A percentile compares a stretch with the other conserved stretches of the same genome.
phyloP scores from a whole-genome alignment of 2,329 filamentous ascomycete species.

The Monosporascus sp. region DNA sequence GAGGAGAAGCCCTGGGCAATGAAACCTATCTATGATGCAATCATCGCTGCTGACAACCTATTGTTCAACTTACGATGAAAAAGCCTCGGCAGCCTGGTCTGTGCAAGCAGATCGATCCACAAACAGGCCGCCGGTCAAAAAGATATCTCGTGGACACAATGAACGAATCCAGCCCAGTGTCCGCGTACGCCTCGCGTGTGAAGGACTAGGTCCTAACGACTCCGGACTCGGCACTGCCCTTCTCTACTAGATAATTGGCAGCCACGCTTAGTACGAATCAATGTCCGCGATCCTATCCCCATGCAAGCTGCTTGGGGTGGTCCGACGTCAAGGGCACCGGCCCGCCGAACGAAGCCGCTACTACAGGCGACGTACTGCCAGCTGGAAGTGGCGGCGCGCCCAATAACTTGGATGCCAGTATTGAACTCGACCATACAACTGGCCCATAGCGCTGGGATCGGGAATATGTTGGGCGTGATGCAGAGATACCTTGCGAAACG shows the following conservation, averaged over 20 bases:
- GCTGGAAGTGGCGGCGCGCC: not conserved
- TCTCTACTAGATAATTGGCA: conserved; percentile 40
- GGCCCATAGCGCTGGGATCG: conserved; percentile 43
- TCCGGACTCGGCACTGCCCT: conserved; percentile 38
- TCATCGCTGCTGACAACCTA: conserved; percentile 32
- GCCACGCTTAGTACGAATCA: conserved; percentile 29
- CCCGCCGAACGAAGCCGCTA: conserved; percentile 13
- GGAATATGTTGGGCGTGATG: conserved; percentile 45
- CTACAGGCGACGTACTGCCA: not conserved
- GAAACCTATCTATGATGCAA: conserved; percentile 41
- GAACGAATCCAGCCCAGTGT: conserved; percentile 52
- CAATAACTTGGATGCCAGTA: not conserved
- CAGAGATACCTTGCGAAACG: conserved; percentile 33
- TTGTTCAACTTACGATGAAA: conserved; percentile 40
- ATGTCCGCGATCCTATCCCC: conserved; percentile 31
- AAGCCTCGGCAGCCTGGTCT: conserved; percentile 42
- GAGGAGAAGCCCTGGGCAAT: conserved; percentile 35
- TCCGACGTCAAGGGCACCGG: conserved; percentile 4
- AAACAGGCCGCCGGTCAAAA: conserved; percentile 29
- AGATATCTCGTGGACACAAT: conserved; percentile 45
- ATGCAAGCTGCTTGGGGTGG: conserved; percentile 16
- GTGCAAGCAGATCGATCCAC: conserved; percentile 40
- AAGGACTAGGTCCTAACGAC: conserved; percentile 47
- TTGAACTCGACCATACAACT: not conserved
- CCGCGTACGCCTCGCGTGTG: conserved; percentile 45